Base-by-base conservation (phyloP, 495 filamentous ascomycete species). In the Wilcoxina mikolae region DNA sequence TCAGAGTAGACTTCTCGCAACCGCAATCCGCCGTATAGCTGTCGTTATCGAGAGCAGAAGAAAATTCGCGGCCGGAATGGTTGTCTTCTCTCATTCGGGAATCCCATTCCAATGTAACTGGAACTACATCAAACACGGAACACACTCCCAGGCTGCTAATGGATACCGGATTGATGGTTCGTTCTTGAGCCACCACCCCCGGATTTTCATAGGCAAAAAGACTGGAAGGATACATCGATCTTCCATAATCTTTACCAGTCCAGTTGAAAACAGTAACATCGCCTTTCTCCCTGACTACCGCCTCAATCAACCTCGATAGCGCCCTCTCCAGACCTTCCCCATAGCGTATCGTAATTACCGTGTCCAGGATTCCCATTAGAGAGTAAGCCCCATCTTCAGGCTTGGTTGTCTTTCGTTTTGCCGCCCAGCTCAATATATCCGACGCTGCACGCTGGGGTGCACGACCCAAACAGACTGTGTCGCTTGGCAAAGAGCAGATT, bases 231-330 rank as follows among this genome's bases (percentile, higher is more conserved):
- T n/a, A n/a, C n/a, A 38, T 38, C 42, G 18, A 23, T 10, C 42
- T 45, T 23, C 42, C 42, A 10, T 7, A 12, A 10, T 45, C 42
- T 7, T 15, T 7, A 9, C 42, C 42, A 22, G 20, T 7, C 42
- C 42, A 45, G 20, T 45, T 45, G 42, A 45, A 45, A 10, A 45
- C 42, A 12, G 42, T 10, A 45, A 45, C 42, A 45, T 45, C 42
- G 9, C 18, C 18, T 15, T 7, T 45, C 7, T 7, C 20, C 7
- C 9, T 12, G 20, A 45, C 42, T 7, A 10, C 9, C 9, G 9
- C 42, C 7, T 22, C 7, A 22, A 45, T 12, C 9, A 45, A 22
- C 20, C 42, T 9, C 11, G 11, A 12, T 15, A 45, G 9, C 9
- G 42, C 42, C 20, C 7, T 45, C 9, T 7, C 9, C 20, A 15